Evolutionary conservation across 1,284 basidiomycete genomes (phyloP).

Genomic region (Rhodotorula sp.): DNA sequence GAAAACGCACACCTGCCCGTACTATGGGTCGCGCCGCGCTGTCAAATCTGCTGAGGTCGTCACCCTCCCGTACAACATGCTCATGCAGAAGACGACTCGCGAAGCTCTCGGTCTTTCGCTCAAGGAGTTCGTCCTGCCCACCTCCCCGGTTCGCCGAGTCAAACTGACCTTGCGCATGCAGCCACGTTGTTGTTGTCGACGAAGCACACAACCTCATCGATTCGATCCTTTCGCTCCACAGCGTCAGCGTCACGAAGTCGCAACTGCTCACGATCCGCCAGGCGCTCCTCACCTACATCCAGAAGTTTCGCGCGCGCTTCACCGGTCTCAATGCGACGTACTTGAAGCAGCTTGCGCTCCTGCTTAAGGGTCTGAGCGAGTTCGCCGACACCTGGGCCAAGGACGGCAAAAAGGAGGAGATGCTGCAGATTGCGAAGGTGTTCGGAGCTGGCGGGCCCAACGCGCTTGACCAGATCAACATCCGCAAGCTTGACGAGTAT

Average conservation of each 20-base stretch:
- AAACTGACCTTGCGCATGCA: conserved; percentile 8
- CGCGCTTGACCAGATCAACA: conserved; percentile 44
- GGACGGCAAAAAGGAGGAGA: conserved; percentile 53
- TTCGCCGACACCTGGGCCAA: conserved; percentile 57
- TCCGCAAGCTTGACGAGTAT: conserved; percentile 73
- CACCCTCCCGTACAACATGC: conserved; percentile 88
- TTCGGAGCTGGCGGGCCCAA: conserved; percentile 67
- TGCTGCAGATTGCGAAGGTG: conserved; percentile 66
- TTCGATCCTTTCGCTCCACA: conserved; percentile 82
- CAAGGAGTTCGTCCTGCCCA: conserved; percentile 56
- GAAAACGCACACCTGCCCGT: conserved; percentile 75
- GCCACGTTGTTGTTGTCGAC: conserved; percentile 81
- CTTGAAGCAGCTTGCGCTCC: conserved; percentile 72
- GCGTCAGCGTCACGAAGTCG: conserved; percentile 63
- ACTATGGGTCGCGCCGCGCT: conserved; percentile 84
- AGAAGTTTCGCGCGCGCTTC: conserved; percentile 74
- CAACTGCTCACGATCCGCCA: conserved; percentile 65
- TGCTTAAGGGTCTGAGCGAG: conserved; percentile 67
- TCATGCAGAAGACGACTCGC: conserved; percentile 79
- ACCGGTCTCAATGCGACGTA: conserved; percentile 73
- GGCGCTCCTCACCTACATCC: conserved; percentile 72
- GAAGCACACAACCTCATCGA: conserved; percentile 78
- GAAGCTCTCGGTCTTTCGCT: conserved; percentile 84
- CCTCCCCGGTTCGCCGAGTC: background rate
- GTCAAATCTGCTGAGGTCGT: conserved; percentile 84